Evolutionary conservation across 257 asterid species (phyloP).

Genomic region (Paulownia fortunei): DNA sequence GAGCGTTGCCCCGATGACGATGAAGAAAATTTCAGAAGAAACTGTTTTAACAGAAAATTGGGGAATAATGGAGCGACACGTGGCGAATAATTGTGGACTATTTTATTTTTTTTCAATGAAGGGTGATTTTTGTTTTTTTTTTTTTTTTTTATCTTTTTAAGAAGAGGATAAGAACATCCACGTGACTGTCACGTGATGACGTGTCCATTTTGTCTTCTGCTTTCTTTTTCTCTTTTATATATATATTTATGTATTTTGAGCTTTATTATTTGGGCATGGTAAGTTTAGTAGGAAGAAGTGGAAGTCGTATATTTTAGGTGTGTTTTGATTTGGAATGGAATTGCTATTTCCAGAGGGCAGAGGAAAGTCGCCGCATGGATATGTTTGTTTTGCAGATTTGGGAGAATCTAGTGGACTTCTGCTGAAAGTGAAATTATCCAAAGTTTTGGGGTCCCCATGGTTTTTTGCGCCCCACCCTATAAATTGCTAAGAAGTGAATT

Average conservation of each 20-base stretch:
- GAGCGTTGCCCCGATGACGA: slow-evolving; percentile 53
- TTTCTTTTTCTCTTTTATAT: background rate
- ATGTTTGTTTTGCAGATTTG: background rate
- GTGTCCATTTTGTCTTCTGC: slow-evolving; percentile 26
- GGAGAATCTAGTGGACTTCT: background rate
- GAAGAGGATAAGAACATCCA: slow-evolving; percentile 29
- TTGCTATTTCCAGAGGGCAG: background rate
- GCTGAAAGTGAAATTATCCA: background rate
- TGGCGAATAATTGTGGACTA: slow-evolving; percentile 38
- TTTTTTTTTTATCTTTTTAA: no score
- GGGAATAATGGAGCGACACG: slow-evolving; percentile 32
- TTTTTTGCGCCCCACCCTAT: background rate
- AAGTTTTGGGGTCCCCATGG: slow-evolving; percentile 6
- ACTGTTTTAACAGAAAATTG: background rate
- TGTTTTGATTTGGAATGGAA: background rate
- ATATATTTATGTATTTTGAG: background rate
- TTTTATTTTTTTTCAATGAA: background rate
- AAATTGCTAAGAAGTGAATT: background rate
- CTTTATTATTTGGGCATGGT: background rate
- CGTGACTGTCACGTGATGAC: slow-evolving; percentile 42
- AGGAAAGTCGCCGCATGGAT: slow-evolving; percentile 17
- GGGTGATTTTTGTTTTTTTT: slow-evolving; percentile 9
- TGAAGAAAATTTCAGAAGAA: background rate
- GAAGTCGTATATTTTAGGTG: background rate
- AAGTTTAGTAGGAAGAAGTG: background rate